Conservation (phyloP, 1,284 basidiomycete genomes). For the Ganoderma multipileum region DNA sequence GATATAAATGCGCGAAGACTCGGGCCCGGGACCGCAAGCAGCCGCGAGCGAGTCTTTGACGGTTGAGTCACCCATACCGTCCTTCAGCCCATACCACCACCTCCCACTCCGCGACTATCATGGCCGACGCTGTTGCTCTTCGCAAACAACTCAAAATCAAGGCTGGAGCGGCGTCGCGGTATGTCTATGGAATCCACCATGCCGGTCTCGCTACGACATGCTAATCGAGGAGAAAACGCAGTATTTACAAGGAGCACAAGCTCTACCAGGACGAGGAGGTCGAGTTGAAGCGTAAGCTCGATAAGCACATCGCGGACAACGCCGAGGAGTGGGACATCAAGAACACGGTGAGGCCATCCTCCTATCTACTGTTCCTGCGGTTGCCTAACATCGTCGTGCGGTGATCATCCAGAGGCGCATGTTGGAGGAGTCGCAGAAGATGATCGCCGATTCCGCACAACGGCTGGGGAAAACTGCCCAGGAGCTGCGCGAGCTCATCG, state of each 20-base stretch:
- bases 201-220: neutral
- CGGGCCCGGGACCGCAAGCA: neutral
- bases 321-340: constrained; percentile 83
- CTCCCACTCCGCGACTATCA: constrained; percentile 30
- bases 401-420: constrained; percentile 50
- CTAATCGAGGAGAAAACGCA: constrained; percentile 37
- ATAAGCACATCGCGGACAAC: constrained; percentile 66
- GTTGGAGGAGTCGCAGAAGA: constrained; percentile 81
- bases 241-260: constrained; percentile 76
- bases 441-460: constrained; percentile 73
- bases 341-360: constrained; percentile 68
- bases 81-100: neutral
- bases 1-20: neutral
- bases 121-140: constrained; percentile 57
- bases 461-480: constrained; percentile 67
- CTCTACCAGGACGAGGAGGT: constrained; percentile 76
- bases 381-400: constrained; percentile 1
- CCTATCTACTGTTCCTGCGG: constrained; percentile 3
- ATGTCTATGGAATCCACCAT: constrained; percentile 30
- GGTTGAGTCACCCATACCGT: neutral
- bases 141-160: constrained; percentile 84
- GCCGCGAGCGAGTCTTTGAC: neutral
- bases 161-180: constrained; percentile 77
- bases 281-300: constrained; percentile 63
- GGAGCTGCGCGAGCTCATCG: constrained; percentile 74